Conservation (phyloP, 176 grass and related monocot species). For the Olyra latifolia region DNA sequence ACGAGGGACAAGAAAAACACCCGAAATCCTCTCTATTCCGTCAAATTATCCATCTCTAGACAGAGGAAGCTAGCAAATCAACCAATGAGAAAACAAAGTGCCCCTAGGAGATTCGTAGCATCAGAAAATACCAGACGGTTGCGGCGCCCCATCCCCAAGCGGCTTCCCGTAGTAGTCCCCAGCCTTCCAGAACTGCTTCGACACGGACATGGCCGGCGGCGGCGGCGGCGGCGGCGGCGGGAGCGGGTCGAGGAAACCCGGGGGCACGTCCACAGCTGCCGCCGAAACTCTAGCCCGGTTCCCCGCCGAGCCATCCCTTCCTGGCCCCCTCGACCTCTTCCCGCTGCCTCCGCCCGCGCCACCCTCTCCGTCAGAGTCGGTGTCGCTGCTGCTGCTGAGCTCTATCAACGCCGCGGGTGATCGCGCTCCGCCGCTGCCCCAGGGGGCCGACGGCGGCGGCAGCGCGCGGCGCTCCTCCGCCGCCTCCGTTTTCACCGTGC, state of each 20-base stretch:
- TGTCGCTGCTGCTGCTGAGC: constrained; percentile 72
- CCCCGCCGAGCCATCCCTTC: not conserved
- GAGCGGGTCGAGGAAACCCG: constrained; percentile 78
- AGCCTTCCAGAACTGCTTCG: constrained; percentile 98
- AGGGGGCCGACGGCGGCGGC: not conserved
- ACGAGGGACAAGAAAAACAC: not conserved
- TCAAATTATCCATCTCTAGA: not conserved
- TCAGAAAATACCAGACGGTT: constrained; percentile 40
- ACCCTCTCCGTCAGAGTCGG: constrained; percentile 51
- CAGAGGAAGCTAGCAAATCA: not conserved
- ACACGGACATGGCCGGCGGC: constrained; percentile 12
- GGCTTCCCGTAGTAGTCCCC: constrained; percentile 72
- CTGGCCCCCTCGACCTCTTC: constrained; percentile 28
- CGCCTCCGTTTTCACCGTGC: constrained; percentile 51
- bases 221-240: constrained; percentile 26
- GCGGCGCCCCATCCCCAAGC: constrained; percentile 11
- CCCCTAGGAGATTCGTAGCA: not conserved
- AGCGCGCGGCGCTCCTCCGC: not conserved
- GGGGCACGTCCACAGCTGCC: constrained; percentile 43
- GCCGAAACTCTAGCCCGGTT: constrained; percentile 44
- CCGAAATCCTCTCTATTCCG: not conserved
- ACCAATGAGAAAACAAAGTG: not conserved
- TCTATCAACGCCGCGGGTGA: constrained; percentile 52
- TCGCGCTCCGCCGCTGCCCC: not conserved
- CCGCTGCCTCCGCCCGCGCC: not conserved